Evolutionary conservation across 106 monocot species (phyloP).

Genomic region (Phalaenopsis equestris): DNA sequence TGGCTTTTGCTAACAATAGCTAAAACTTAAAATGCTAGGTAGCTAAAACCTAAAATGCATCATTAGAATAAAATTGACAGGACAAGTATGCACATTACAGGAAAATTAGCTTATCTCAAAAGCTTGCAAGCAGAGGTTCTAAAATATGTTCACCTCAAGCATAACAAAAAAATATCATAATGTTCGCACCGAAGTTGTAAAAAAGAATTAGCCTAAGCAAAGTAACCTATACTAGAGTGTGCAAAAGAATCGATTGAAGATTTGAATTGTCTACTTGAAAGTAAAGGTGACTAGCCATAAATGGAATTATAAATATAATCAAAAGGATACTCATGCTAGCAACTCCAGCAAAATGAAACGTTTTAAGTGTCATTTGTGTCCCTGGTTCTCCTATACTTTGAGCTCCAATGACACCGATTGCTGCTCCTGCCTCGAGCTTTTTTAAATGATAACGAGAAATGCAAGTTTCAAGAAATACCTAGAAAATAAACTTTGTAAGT

Average conservation of each 20-base stretch:
- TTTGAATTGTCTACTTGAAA: neutral
- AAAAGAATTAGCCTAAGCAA: too few relatives aligned
- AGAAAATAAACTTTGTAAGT: neutral
- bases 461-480: slow-evolving; percentile 94
- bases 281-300: neutral
- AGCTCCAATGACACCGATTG: slow-evolving; percentile 92
- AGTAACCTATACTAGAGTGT: neutral
- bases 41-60: neutral
- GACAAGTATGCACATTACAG: neutral
- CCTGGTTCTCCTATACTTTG: slow-evolving; percentile 99
- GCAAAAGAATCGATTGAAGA: neutral
- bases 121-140: neutral
- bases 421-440: slow-evolving; percentile 76
- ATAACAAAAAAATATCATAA: neutral
- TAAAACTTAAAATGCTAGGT: neutral
- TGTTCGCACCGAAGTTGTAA: neutral
- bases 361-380: slow-evolving; percentile 98
- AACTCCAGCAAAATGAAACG: slow-evolving; percentile 98
- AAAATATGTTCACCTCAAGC: neutral
- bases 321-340: slow-evolving; percentile 99
- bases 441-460: slow-evolving; percentile 77
- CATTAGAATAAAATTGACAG: neutral
- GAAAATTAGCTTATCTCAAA: neutral
- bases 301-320: neutral
- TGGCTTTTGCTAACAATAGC: neutral